A percentile compares a stretch with the other conserved stretches of the same genome.
phyloP scores from a whole-genome alignment of 2,329 filamentous ascomycete species.

The Pseudogymnoascus destructans region DNA sequence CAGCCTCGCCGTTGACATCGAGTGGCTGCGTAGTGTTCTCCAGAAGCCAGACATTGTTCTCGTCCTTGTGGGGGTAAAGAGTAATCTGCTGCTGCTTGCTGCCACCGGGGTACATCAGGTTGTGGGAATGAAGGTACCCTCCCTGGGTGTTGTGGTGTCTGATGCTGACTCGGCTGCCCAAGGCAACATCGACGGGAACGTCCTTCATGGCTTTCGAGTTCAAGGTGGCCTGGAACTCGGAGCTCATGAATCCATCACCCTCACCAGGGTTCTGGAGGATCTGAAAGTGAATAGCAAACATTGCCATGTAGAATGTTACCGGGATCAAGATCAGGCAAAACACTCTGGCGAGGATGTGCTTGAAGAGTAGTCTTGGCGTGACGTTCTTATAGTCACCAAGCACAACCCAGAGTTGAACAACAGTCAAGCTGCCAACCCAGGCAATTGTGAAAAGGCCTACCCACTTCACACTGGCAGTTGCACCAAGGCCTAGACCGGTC shows the following conservation, averaged over 20 bases:
- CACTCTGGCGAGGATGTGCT: slow-evolving; percentile 81
- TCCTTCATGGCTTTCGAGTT: slow-evolving; percentile 96
- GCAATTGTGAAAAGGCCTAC: slow-evolving; percentile 97
- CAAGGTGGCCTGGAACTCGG: slow-evolving; percentile 93
- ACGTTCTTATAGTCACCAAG: slow-evolving; percentile 82
- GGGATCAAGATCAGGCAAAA: slow-evolving; percentile 92
- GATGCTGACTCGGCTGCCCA: slow-evolving; percentile 74
- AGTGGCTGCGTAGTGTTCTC: slow-evolving; percentile 95
- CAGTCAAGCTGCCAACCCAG: slow-evolving; percentile 85
- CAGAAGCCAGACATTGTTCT: slow-evolving; percentile 88
- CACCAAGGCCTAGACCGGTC: slow-evolving; percentile 75
- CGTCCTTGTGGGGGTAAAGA: slow-evolving; percentile 96
- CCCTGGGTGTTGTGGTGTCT: slow-evolving; percentile 96
- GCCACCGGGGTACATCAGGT: slow-evolving; percentile 92
- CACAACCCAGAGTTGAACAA: slow-evolving; percentile 88
- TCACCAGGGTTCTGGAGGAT: slow-evolving; percentile 91
- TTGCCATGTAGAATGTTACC: slow-evolving; percentile 79
- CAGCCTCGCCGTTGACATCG: slow-evolving; percentile 57
- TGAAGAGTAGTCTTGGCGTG: slow-evolving; percentile 71
- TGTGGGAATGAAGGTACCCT: slow-evolving; percentile 92
- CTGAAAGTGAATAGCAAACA: slow-evolving; percentile 95
- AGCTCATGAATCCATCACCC: slow-evolving; percentile 98
- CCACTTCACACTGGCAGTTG: slow-evolving; percentile 96
- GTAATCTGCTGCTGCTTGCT: slow-evolving; percentile 99
- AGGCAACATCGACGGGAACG: slow-evolving; percentile 79